These are phyloP conservation scores for Eucalyptus cloeziana DNA, from an alignment of 345 rosid genomes.

Conservation along the genomic window DNA sequence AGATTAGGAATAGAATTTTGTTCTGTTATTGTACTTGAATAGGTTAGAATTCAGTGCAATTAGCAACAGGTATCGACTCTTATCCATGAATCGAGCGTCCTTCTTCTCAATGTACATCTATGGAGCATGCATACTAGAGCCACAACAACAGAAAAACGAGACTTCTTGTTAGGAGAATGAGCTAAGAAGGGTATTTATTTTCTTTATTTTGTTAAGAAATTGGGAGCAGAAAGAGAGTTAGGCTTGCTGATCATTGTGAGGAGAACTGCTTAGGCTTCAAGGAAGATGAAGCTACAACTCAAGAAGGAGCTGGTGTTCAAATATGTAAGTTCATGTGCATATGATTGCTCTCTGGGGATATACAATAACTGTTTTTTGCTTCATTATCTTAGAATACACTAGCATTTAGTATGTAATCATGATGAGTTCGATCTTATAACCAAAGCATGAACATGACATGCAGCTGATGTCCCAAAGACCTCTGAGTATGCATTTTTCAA, in stretches of 20 bases:
- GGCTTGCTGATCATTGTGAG: conserved; percentile 9
- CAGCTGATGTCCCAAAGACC: conserved; percentile 59
- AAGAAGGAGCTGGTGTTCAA: not conserved
- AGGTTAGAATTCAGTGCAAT: not conserved
- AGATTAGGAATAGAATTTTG: not conserved
- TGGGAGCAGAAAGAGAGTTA: conserved; percentile 19
- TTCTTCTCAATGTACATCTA: not conserved
- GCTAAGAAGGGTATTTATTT: not conserved
- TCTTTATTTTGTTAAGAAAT: conserved; percentile 3
- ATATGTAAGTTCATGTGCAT: not conserved
- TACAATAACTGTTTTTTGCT: not conserved
- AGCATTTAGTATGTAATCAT: not conserved
- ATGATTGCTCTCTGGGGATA: not conserved
- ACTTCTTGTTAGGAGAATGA: not conserved
- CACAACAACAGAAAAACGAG: not conserved
- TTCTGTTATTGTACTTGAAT: not conserved
- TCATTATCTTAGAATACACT: not conserved
- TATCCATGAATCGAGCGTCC: not conserved
- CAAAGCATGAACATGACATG: not conserved
- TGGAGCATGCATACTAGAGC: not conserved
- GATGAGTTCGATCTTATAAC: not conserved
- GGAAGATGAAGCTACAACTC: not conserved
- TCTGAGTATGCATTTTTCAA: conserved; percentile 72
- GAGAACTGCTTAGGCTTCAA: not conserved
- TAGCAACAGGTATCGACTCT: not conserved